Base-by-base conservation (phyloP, 2,329 filamentous ascomycete species). In the Aaosphaeria pasadenensis region DNA sequence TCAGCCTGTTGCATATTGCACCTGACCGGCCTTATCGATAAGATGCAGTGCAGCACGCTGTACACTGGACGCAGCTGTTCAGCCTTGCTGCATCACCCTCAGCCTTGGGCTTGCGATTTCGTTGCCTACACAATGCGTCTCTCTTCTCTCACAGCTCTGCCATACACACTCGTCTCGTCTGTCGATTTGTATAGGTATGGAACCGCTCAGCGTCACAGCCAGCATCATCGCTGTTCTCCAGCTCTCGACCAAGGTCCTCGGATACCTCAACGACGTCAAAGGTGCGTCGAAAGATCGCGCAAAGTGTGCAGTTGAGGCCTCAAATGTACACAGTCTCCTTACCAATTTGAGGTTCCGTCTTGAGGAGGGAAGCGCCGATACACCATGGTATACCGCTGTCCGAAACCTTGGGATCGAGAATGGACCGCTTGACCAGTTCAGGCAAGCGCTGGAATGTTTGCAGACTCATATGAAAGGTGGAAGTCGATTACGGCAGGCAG, bases 351-450 rank as follows among this genome's bases (percentile, higher is more conserved):
- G 52, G 39, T 55, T 47, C 49, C 54, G 38, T 13, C 39, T 63
- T 28, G 54, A 64, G 44, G 48, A 51, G 36, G 53, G 42, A 42
- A 39, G 39, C 11, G 44, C 51, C 9, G 42, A 45, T 7, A 45
- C 47, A 28, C 53, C 56, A 42, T 66, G 62, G 63, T 59, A 55
- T 40, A 52, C 45, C 7, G 47, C 53, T 5, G 43, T 62, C 29
- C 41, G 40, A 48, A 49, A 24, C 6, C 53, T 63, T n/a, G 49
- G 43, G 31, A 49, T 48, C 7, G 30, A 53, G n/a, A 52, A 62
- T 43, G 61, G 63, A 4, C 60, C 60, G n/a, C 43, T 65, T 9
- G 53, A 60, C 38, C 63, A 63, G 48, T 63, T 55, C 49, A 56
- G 56, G 45, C 35, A 53, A 29, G 52, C 50, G 17, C 52, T 67